Percentiles rank a stretch among this genome's conserved stretches.
Conservation (phyloP, 352 stramenopile species). For the Phytophthora brassicae region DNA sequence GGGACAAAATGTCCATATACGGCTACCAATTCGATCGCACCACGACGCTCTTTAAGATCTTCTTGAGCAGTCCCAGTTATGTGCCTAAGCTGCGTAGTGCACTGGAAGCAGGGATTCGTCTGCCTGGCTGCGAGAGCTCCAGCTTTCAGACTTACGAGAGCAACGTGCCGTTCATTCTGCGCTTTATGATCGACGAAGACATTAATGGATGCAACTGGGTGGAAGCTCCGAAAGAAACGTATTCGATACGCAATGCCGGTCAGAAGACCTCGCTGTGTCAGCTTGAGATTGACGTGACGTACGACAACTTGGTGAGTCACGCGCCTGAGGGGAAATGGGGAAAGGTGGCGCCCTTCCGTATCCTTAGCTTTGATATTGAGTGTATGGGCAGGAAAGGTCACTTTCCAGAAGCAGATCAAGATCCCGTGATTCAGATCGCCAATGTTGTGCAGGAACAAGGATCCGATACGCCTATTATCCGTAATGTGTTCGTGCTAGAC, state of each 20-base stretch:
- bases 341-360: constrained; percentile 96
- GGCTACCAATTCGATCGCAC: constrained; percentile 82
- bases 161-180: constrained; percentile 99
- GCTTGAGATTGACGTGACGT: constrained; percentile 98
- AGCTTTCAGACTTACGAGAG: constrained; percentile 96
- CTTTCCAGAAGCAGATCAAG: constrained; percentile 90
- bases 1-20: constrained; percentile 85
- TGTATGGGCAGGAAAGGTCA: constrained; percentile 98
- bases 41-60: constrained; percentile 90
- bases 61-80: constrained; percentile 93
- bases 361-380: constrained; percentile 99
- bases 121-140: constrained; percentile 67
- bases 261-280: constrained; percentile 91
- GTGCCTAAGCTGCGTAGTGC: constrained; percentile 92
- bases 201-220: constrained; percentile 98
- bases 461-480: constrained; percentile 57
- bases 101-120: constrained; percentile 85
- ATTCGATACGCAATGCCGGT: constrained; percentile 69
- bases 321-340: constrained; percentile 94
- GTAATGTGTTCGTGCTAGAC: constrained; percentile 98
- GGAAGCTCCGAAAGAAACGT: constrained; percentile 91
- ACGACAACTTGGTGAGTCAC: constrained; percentile 95
- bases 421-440: constrained; percentile 99
- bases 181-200: constrained; percentile 99
- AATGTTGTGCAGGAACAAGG: constrained; percentile 94